Evolutionary conservation across 768 basidiomycete species (phyloP), one percentile per base, ranked within the genome.

Genomic region (Serendipita sp.): DNA sequence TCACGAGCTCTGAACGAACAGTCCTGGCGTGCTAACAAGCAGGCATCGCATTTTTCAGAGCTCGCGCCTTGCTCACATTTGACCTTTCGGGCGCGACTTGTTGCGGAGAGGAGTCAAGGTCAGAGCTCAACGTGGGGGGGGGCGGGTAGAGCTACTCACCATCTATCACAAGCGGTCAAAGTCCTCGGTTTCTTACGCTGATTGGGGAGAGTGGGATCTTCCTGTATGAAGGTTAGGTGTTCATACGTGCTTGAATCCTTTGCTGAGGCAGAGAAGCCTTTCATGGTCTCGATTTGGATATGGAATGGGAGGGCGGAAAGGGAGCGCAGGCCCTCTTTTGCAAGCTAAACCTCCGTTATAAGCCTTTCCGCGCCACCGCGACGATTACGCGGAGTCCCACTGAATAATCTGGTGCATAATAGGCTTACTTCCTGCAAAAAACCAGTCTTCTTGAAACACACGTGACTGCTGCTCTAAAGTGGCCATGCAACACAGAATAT

Each of bases 111-210:
- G 37, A 18, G 56, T 60, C 56, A 28, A 38, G 4, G 11, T 38
- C 16, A 60, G 28, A 38, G 34, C 37, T n/a, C 8, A 38, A 30
- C 24, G 24, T 24, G 24, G 24, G 24, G 24, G 3, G 32, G 56
- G 56, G 30, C 30, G 16, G 35, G 28, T 37, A 18, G 32, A 60
- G 32, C 11, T 30, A 38, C 56, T 60, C 37, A 60, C 56, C 56
- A 60, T 60, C 56, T 32, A 34, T 60, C 56, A n/a, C 56, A 60
- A 16, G 56, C 56, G 35, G 56, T 60, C n/a, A 60, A 35, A 3
- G 56, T 60, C 8, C 56, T 24, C 56, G 56, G 56, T 35, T 60
- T 60, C 56, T 60, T 60, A 30, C 37, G 28, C 56, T 60, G 56
- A 35, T 38, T 60, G 11, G 56, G 56, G 10, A 38, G 30, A 35